These are phyloP conservation scores for Eutrema yunnanense DNA, from an alignment of 345 rosid species.

Conservation along the genomic window DNA sequence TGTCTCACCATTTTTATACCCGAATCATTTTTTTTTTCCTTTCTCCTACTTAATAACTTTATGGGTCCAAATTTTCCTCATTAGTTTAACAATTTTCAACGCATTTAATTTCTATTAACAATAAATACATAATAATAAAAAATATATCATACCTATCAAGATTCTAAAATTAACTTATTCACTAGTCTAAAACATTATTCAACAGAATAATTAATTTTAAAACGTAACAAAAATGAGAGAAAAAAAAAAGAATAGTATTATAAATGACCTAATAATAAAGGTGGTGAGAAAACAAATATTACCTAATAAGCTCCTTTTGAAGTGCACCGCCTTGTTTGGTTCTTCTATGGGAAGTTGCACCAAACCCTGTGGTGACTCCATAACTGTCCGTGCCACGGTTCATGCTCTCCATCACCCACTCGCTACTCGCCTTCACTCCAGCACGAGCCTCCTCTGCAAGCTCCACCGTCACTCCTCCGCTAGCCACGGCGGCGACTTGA, in stretches of 20 bases:
- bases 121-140: neutral
- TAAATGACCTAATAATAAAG: neutral
- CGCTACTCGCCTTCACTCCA: constrained; percentile 67
- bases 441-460: constrained; percentile 54
- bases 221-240: neutral
- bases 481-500: constrained; percentile 67
- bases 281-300: neutral
- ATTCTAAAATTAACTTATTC: neutral
- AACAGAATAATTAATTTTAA: neutral
- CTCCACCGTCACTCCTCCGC: constrained; percentile 39
- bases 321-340: constrained; percentile 69
- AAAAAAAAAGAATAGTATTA: neutral
- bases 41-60: neutral
- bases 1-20: neutral
- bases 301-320: constrained; percentile 76
- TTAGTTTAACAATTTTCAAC: neutral
- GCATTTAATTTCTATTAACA: neutral
- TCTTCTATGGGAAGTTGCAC: constrained; percentile 64
- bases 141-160: neutral
- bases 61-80: neutral
- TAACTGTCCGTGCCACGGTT: constrained; percentile 66
- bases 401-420: constrained; percentile 78
- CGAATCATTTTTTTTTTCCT: neutral
- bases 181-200: neutral
- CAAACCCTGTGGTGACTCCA: constrained; percentile 78